A percentile compares a stretch with the other conserved stretches of the same genome.
Evolutionary conservation across 192 early-diverging fungal species (phyloP).

Genomic region (Helicostylum pulchrum): DNA sequence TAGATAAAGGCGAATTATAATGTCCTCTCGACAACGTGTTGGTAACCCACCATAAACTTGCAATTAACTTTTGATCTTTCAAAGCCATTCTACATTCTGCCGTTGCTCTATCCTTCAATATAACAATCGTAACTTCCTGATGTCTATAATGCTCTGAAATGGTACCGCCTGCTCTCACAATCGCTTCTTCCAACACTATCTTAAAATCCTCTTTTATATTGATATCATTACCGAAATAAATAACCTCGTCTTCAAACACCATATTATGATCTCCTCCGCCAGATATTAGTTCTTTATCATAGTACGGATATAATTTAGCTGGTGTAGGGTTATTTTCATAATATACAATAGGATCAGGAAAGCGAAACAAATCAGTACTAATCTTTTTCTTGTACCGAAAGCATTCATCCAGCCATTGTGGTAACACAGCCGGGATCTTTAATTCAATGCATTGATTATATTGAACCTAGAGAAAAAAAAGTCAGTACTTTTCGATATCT

Average conservation of each 20-base stretch:
- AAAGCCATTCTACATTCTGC: slow-evolving; percentile 20
- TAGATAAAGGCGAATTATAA: slow-evolving; percentile 40
- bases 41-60: slow-evolving; percentile 47
- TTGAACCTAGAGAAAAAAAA: slow-evolving; percentile 27
- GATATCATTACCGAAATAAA: neutral
- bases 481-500: neutral
- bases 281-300: neutral
- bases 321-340: neutral
- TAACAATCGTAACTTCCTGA: neutral
- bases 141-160: neutral
- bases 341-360: slow-evolving; percentile 4
- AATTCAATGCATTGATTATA: slow-evolving; percentile 42
- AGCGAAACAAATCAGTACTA: slow-evolving; percentile 25
- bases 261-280: neutral
- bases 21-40: slow-evolving; percentile 40
- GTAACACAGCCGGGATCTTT: slow-evolving; percentile 56
- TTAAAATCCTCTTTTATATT: neutral
- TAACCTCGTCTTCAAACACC: neutral
- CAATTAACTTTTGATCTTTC: slow-evolving; percentile 46
- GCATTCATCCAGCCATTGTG: slow-evolving; percentile 71
- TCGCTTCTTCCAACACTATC: neutral
- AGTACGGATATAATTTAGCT: slow-evolving; percentile 1
- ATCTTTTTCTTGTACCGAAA: slow-evolving; percentile 50
- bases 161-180: slow-evolving; percentile 20
- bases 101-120: slow-evolving; percentile 7